Conservation (phyloP, 345 rosid species). For the Hypericum androsaemum region DNA sequence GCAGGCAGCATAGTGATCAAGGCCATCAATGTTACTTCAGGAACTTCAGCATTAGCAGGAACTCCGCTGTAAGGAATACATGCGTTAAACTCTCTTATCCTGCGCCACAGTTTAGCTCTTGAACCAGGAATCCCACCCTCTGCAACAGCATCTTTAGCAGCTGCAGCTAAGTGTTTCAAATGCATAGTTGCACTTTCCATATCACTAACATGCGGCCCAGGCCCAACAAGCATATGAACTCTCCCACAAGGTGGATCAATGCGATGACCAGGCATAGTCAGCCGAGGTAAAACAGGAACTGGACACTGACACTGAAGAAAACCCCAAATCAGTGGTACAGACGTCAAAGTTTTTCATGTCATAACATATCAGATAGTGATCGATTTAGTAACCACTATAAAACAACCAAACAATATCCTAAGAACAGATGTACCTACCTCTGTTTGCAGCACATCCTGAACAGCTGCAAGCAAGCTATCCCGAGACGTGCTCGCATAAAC, state of each 20-base stretch:
- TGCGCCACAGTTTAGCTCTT: constrained; percentile 94
- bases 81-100: constrained; percentile 98
- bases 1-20: constrained; percentile 97
- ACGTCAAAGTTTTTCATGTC: too few relatives aligned
- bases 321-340: neutral
- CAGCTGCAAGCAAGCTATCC: constrained; percentile 89
- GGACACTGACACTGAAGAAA: constrained; percentile 66
- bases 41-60: constrained; percentile 73
- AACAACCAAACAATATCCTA: constrained; percentile 10
- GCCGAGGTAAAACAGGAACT: constrained; percentile 82
- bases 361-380: too few relatives aligned
- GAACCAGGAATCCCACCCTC: constrained; percentile 97
- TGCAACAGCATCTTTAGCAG: constrained; percentile 98
- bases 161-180: constrained; percentile 89
- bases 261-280: constrained; percentile 98
- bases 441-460: constrained; percentile 91
- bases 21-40: constrained; percentile 97
- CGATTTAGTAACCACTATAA: too few relatives aligned
- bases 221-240: constrained; percentile 48
- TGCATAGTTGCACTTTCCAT: constrained; percentile 69
- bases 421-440: constrained; percentile 60
- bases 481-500: constrained; percentile 94
- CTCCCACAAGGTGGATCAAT: constrained; percentile 98
- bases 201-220: constrained; percentile 46
- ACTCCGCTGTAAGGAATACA: constrained; percentile 81